Base-by-base conservation (phyloP, 129 eudicot genomes). In the Flaveria brownii region DNA sequence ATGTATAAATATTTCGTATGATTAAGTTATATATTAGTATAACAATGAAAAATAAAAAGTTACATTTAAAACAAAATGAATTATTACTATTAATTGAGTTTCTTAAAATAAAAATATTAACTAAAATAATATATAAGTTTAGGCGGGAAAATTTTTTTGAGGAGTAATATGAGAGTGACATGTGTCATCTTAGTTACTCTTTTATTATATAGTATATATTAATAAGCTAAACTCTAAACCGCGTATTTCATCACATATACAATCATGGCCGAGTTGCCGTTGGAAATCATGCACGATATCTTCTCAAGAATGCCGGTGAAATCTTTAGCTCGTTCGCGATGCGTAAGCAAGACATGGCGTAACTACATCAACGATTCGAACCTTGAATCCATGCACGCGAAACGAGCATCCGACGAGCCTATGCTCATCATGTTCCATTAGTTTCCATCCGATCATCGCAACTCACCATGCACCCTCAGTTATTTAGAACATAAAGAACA, bases 271-370 rank as follows among this genome's bases (percentile, higher is more conserved):
- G 22, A 47, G 8, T 70, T 70, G 14, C 74, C 74, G 25, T 1
- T 2, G 0, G 74, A 70, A 2, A 70, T 22, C 51, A 47, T 25
- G 22, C 23, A 12, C 42, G 13, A 49, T 14, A 70, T 70, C 74
- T 47, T 70, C 2, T 25, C 59, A 70, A 46, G 74, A 70, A 17
- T 70, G 59, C 59, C 74, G 17, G 56, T 70, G 18, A 45, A 70
- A 70, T 11, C 56, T 69, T 42, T 69, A 57, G 45, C 68, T 28
- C 68, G 45, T 26, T 62, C 1, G 22, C 43, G 45, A 5, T 28
- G 20, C 15, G 68, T 69, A 46, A 41, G 73, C 73, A 69, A 69
- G 50, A 5, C 0, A 46, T 70, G 74, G 74, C 1, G 13, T 22
- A 14, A 23, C 51, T 23, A 2, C 59, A 46, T 70, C 30, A 46